phyloP scores from a whole-genome alignment of 305 asterid genomes.

The Ajuga reptans region DNA sequence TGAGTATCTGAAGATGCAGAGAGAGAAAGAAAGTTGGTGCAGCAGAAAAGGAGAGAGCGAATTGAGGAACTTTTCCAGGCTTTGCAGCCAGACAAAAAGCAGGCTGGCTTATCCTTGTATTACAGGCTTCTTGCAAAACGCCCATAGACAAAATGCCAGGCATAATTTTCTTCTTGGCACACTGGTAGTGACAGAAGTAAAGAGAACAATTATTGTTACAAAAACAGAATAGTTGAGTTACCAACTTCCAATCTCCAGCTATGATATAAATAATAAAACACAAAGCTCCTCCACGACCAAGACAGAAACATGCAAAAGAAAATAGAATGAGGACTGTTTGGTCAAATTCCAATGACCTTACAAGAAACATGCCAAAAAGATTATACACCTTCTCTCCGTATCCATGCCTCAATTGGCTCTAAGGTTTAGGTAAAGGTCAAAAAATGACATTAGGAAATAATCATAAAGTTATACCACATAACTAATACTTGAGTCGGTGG shows the following conservation, averaged over 20 bases:
- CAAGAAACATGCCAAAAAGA: not conserved
- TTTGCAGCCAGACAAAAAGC: constrained; percentile 33
- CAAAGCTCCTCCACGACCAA: constrained; percentile 1
- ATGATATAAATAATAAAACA: not conserved
- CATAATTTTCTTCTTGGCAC: constrained; percentile 38
- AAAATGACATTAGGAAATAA: not conserved
- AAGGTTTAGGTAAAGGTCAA: not conserved
- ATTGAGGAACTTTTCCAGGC: constrained; percentile 49
- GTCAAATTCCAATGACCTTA: not conserved
- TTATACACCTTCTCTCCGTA: not conserved
- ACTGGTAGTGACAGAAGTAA: constrained; percentile 29
- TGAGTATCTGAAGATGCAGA: constrained; percentile 65
- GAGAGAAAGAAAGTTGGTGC: constrained; percentile 61
- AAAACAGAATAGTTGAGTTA: constrained; percentile 3
- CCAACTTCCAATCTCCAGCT: constrained; percentile 15
- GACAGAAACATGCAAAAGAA: not conserved
- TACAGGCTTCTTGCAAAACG: constrained; percentile 37
- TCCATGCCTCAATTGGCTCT: not conserved
- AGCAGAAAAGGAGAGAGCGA: constrained; percentile 52
- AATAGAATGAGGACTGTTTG: not conserved
- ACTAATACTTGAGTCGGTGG: not conserved
- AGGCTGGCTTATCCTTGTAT: constrained; percentile 30
- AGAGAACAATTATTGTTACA: constrained; percentile 15
- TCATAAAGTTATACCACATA: not conserved
- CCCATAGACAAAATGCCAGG: constrained; percentile 42